phyloP scores from a whole-genome alignment of 2,329 filamentous ascomycete species.

The Talaromyces piceae region DNA sequence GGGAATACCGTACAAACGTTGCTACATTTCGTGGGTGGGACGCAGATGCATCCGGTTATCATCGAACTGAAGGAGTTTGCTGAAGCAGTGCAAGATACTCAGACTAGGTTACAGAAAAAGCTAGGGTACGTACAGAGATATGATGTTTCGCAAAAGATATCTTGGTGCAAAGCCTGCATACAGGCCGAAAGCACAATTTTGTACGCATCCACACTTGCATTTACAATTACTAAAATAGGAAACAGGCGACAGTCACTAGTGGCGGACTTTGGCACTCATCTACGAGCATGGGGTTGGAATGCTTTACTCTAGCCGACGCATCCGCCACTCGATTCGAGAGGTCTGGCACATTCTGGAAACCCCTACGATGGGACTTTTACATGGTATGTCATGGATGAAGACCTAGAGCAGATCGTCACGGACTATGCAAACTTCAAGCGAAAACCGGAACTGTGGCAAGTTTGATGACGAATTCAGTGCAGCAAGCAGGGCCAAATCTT shows the following conservation, averaged over 20 bases:
- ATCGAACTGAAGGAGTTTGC: too few species aligned
- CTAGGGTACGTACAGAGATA: too few species aligned
- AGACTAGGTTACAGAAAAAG: too few species aligned
- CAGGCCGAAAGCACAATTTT: too few species aligned
- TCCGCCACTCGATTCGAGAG: too few species aligned
- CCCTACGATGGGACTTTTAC: neutral
- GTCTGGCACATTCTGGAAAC: neutral
- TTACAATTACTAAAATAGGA: neutral
- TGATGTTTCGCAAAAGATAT: too few species aligned
- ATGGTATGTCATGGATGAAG: neutral
- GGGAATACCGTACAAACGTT: too few species aligned
- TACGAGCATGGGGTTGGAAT: conserved; percentile 12
- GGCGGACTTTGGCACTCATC: conserved; percentile 16
- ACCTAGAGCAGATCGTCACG: conserved; percentile 8
- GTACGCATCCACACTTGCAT: too few species aligned
- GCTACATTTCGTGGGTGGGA: too few species aligned
- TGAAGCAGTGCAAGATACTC: too few species aligned
- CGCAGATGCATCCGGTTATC: too few species aligned
- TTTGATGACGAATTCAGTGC: neutral
- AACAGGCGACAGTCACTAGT: conserved; percentile 11
- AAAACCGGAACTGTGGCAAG: conserved; percentile 16
- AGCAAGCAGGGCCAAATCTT: neutral
- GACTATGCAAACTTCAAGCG: conserved; percentile 15
- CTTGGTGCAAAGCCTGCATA: too few species aligned
- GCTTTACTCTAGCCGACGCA: neutral